Evolutionary conservation across 176 grass and related monocot genomes (phyloP).

Genomic region (Eragrostis nindensis): DNA sequence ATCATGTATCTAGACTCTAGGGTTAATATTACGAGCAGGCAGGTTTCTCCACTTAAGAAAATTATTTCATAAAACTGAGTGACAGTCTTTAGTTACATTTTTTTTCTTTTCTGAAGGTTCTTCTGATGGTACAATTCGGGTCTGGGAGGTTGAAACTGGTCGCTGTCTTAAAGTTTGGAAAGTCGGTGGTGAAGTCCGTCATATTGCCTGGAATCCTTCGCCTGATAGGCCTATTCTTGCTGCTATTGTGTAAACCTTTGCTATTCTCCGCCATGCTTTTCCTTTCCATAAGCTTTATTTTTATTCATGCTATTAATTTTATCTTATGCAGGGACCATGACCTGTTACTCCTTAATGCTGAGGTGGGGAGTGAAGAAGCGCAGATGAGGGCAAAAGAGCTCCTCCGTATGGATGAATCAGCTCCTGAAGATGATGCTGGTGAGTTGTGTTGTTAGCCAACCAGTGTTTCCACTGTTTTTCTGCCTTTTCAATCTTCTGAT

Average conservation of each 20-base stretch:
- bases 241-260: slow-evolving; percentile 69
- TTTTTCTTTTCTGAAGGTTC: slow-evolving; percentile 63
- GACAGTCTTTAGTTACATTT: slow-evolving; percentile 13
- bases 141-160: slow-evolving; percentile 98
- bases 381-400: slow-evolving; percentile 74
- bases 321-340: slow-evolving; percentile 71
- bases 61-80: slow-evolving; percentile 11
- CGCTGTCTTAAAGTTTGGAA: slow-evolving; percentile 82
- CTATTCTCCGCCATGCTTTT: slow-evolving; percentile 25
- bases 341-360: slow-evolving; percentile 78
- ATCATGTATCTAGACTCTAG: neutral
- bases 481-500: slow-evolving; percentile 28
- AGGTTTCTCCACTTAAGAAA: neutral
- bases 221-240: slow-evolving; percentile 80
- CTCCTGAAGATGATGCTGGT: slow-evolving; percentile 65
- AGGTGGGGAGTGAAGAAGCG: slow-evolving; percentile 71
- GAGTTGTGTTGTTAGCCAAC: slow-evolving; percentile 21
- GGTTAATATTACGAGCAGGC: neutral
- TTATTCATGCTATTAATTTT: slow-evolving; percentile 43
- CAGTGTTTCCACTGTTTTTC: slow-evolving; percentile 20
- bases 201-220: slow-evolving; percentile 89
- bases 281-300: slow-evolving; percentile 15
- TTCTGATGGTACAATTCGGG: slow-evolving; percentile 79
- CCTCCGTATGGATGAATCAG: slow-evolving; percentile 52
- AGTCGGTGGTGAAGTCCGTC: slow-evolving; percentile 65